Evolutionary conservation across 2,329 filamentous ascomycete species (phyloP), one percentile per base, ranked within the genome.

Genomic region (Colletotrichum musae): DNA sequence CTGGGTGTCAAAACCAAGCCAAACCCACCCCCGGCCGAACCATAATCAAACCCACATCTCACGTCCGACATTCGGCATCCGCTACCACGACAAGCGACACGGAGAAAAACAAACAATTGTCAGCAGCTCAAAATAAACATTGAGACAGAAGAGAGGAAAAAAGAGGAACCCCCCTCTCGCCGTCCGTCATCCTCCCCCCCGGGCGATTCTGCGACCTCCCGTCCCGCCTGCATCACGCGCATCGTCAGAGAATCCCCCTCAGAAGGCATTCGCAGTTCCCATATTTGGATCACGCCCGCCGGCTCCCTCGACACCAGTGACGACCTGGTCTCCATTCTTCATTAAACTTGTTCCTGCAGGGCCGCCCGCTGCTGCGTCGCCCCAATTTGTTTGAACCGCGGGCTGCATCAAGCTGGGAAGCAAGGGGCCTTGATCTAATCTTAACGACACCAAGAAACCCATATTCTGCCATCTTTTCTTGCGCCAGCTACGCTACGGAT

Each of bases 331-430:
- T 67, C 56, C 57, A 61, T 52, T 60, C 67, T 56, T 67, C 43
- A 70, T 70, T 70, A 70, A 67, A 70, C 57, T 67, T 56, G 43
- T 50, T 66, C 54, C 56, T 65, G 62, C 56, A 69, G 60, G 53
- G 53, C 28, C 45, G 28, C 21, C 21, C 47, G 7, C n/a, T 43
- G 48, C 41, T 43, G 41, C 41, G n/a, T 50, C n/a, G 56, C 57
- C 56, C 56, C 62, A 66, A 69, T 66, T 32, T 57, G 56, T 66
- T 51, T 51, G 66, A 52, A 66, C 56, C 56, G 66, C 62, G 24
- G 45, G 10, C 61, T 65, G 54, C 60, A 32, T 65, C 54, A 60
- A 54, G 36, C n/a, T 21, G 32, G 24, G 59, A 26, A 45, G 18
- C 43, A 60, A 67, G 67, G 67, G 61, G 26, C 41, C 43, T 51